These are phyloP conservation scores for Hyphochytrium catenoides DNA, from an alignment of 352 stramenopile genomes.

Conservation along the genomic window DNA sequence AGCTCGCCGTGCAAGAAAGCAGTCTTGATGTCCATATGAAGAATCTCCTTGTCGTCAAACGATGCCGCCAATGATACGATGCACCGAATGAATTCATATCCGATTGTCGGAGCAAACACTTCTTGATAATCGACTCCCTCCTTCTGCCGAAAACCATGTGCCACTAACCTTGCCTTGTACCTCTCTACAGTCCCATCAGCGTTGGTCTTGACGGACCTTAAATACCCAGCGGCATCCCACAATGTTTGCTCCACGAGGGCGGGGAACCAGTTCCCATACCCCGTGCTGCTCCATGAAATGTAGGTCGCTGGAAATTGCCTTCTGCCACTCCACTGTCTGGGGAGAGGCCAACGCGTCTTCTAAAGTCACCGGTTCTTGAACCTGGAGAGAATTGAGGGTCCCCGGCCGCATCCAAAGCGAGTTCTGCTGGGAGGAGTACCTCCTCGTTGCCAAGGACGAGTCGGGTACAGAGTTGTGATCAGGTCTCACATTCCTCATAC, in stretches of 20 bases:
- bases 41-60: neutral
- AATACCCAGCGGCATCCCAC: slow-evolving; percentile 13
- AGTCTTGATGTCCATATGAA: slow-evolving; percentile 9
- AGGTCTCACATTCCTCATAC: no score
- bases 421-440: no score
- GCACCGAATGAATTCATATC: slow-evolving; percentile 5
- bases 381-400: no score
- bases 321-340: slow-evolving; percentile 3
- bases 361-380: no score
- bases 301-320: slow-evolving; percentile 4
- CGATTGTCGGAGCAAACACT: slow-evolving; percentile 12
- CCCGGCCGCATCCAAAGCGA: no score
- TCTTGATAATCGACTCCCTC: slow-evolving; percentile 14
- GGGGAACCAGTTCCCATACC: slow-evolving; percentile 1
- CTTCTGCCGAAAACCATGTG: slow-evolving; percentile 11
- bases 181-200: slow-evolving; percentile 12
- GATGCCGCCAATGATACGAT: slow-evolving; percentile 4
- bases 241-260: neutral
- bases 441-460: no score
- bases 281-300: slow-evolving; percentile 2
- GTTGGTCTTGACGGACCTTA: slow-evolving; percentile 14
- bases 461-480: no score
- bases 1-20: slow-evolving; percentile 8
- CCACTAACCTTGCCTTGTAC: slow-evolving; percentile 16
- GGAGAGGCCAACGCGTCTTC: slow-evolving; percentile 5